phyloP scores from a whole-genome alignment of 805 yeast genomes.

The Barnettozyma pratensis region DNA sequence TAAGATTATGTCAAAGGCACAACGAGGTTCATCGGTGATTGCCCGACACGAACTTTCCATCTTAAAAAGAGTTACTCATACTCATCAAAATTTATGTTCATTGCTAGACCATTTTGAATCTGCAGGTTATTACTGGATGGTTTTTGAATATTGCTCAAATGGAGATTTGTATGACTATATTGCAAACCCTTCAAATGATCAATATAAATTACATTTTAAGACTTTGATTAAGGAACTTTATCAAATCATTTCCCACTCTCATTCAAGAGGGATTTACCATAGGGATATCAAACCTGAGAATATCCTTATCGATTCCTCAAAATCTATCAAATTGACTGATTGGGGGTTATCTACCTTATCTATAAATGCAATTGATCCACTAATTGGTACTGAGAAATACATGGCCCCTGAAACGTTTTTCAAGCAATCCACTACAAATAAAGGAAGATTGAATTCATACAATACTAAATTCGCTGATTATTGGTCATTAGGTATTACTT shows the following conservation, averaged over 20 bases:
- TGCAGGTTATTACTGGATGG: constrained; percentile 44
- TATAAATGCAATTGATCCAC: constrained; percentile 27
- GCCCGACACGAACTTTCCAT: constrained; percentile 51
- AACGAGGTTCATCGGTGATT: constrained; percentile 35
- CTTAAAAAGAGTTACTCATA: constrained; percentile 21
- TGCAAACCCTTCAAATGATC: constrained; percentile 21
- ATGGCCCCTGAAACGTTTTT: constrained; percentile 90
- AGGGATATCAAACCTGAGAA: constrained; percentile 76
- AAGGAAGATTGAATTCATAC: constrained; percentile 31
- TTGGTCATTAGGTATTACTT: constrained; percentile 84
- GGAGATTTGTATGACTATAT: constrained; percentile 64
- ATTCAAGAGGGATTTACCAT: constrained; percentile 56
- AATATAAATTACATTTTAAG: constrained; percentile 26
- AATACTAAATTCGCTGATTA: constrained; percentile 75
- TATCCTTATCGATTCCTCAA: constrained; percentile 45
- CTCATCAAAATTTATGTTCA: constrained; percentile 51
- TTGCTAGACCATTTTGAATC: constrained; percentile 56
- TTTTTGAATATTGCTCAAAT: constrained; percentile 59
- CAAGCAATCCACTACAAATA: constrained; percentile 13
- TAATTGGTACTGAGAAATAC: constrained; percentile 78
- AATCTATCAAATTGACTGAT: constrained; percentile 59
- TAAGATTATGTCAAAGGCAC: constrained; percentile 45
- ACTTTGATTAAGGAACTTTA: constrained; percentile 43
- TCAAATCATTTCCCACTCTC: constrained; percentile 50
- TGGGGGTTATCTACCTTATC: constrained; percentile 61